Base-by-base conservation (phyloP, 148 eudicot species). In the Limonium bicolor region DNA sequence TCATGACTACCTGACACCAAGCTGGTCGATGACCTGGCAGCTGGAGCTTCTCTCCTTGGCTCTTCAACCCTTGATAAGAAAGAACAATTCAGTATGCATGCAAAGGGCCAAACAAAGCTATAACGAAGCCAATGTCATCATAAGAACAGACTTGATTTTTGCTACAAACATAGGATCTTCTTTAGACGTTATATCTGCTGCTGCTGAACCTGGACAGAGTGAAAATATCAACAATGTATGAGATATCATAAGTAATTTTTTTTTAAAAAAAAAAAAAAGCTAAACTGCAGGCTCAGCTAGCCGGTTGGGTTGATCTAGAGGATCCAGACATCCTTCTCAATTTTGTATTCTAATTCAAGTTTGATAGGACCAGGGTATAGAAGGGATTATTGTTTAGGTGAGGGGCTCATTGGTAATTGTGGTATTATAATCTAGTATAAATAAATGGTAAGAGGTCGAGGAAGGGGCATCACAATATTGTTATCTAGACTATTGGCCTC, bases 41-140 rank as follows among this genome's bases (percentile, higher is more conserved):
- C 61, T 57, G 56, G 51, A 51, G 73, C 65, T 47, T 77, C 92
- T 56, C 73, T 72, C 29, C 52, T 61, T 39, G 67, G 71, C 54
- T 79, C 94, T 72, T 84, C 95, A 69, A 66, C 34, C 68, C 99
- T 90, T 66, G 36, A 53, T 48, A 71, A 59, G 50, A 16, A 62
- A 4, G 12, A 19, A 6, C 43, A 55, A 24, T 25, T 27, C 20
- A 54, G 50, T 52, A 39, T 20, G 30, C 13, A 35, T 41, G 43
- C 19, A 63, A 61, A 37, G 2, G 20, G 47, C 46, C 30, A 25
- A 53, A 27, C 35, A 33, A 21, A 29, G 7, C 20, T 30, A 19
- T n/a, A n/a, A n/a, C n/a, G n/a, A n/a, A n/a, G n/a, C n/a, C n/a
- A n/a, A n/a, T n/a, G n/a, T n/a, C n/a, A n/a, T n/a, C n/a, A n/a